A percentile compares a stretch with the other conserved stretches of the same genome.
Conservation (phyloP, 371 early-diverging fungal genomes). For the Actinomucor elegans region DNA sequence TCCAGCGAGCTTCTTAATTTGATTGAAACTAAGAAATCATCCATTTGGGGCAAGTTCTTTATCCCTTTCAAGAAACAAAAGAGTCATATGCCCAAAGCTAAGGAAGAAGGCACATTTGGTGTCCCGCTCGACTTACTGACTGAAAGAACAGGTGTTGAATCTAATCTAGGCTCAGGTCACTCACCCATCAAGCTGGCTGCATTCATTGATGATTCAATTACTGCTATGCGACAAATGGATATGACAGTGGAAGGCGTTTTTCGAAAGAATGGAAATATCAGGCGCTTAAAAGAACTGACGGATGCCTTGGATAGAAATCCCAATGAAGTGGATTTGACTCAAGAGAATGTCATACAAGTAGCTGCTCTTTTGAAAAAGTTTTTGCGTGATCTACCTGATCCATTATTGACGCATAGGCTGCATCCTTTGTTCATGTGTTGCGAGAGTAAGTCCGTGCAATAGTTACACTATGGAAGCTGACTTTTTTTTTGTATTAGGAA, state of each 20-base stretch:
- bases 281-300: constrained; percentile 76
- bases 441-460: constrained; percentile 46
- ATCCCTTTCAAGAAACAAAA: constrained; percentile 58
- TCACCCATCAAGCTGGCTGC: constrained; percentile 76
- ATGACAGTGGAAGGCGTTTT: constrained; percentile 94
- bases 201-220: constrained; percentile 84
- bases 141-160: constrained; percentile 78
- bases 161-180: constrained; percentile 76
- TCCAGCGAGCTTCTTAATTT: constrained; percentile 69
- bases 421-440: constrained; percentile 81
- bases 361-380: constrained; percentile 96
- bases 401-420: constrained; percentile 87
- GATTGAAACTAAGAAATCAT: constrained; percentile 70
- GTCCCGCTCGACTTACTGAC: constrained; percentile 46
- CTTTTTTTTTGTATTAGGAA: constrained; percentile 18
- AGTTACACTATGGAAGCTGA: background rate
- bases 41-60: constrained; percentile 76
- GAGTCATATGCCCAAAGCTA: constrained; percentile 26
- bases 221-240: constrained; percentile 79
- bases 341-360: constrained; percentile 86
- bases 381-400: constrained; percentile 93
- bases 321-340: constrained; percentile 62
- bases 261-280: constrained; percentile 96
- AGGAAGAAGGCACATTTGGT: constrained; percentile 63
- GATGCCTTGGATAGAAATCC: constrained; percentile 83